A percentile compares a stretch with the other conserved stretches of the same genome.
These are phyloP conservation scores for Bonia amplexicaulis DNA, from an alignment of 176 grass and related monocot species.

Conservation along the genomic window DNA sequence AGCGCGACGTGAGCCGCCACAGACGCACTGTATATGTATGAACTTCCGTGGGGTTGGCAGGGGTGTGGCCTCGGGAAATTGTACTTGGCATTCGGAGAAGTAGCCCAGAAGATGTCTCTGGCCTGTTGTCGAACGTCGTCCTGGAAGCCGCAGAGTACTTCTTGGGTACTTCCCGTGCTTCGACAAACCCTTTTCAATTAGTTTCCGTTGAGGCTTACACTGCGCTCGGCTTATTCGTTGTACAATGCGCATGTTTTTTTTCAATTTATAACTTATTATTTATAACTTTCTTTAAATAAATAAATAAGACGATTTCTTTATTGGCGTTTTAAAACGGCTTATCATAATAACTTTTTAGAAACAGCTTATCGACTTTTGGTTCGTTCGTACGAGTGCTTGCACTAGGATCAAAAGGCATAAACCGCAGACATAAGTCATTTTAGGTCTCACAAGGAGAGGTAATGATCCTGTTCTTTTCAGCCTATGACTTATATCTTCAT, in stretches of 20 bases:
- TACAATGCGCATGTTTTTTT: too few species aligned
- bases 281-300: rapidly evolving
- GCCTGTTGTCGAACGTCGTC: too few species aligned
- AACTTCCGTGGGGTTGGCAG: neutral
- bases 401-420: too few species aligned
- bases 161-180: neutral
- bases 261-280: too few species aligned
- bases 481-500: too few species aligned
- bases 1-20: too few species aligned
- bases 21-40: too few species aligned
- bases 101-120: neutral
- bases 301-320: rapidly evolving
- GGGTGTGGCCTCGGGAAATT: neutral
- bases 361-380: rapidly evolving
- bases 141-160: neutral
- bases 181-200: neutral
- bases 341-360: too few species aligned
- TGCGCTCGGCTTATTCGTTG: neutral
- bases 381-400: too few species aligned
- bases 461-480: too few species aligned
- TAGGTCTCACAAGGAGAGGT: neutral
- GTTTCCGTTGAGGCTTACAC: neutral
- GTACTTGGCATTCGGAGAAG: neutral
- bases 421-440: too few species aligned
- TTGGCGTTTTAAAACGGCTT: rapidly evolving